Percentiles rank a stretch among this genome's conserved stretches.
Evolutionary conservation across 2,329 filamentous ascomycete species (phyloP).

Genomic region (Aspergillus terreus): DNA sequence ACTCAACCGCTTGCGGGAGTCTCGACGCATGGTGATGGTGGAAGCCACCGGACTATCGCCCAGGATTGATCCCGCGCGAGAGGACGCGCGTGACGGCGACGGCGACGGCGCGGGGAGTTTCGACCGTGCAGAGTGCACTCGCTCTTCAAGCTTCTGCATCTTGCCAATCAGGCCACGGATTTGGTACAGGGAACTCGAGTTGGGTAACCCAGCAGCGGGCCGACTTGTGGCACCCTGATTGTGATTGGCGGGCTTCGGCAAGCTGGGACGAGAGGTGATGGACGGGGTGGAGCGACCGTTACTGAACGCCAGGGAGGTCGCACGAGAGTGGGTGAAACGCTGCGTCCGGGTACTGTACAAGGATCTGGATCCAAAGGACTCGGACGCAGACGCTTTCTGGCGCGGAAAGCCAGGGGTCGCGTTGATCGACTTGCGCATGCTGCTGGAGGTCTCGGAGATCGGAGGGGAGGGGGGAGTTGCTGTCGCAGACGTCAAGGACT

Average conservation of each 20-base stretch:
- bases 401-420: constrained; percentile 48
- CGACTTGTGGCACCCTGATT: constrained; percentile 41
- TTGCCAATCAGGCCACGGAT: constrained; percentile 92
- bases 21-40: constrained; percentile 53
- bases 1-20: constrained; percentile 39
- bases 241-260: constrained; percentile 19
- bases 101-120: constrained; percentile 78
- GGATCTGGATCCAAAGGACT: constrained; percentile 54
- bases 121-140: constrained; percentile 86
- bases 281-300: constrained; percentile 47
- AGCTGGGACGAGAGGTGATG: constrained; percentile 34
- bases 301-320: constrained; percentile 57
- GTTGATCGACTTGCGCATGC: constrained; percentile 52
- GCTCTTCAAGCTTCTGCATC: constrained; percentile 93
- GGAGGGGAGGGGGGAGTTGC: constrained; percentile 90
- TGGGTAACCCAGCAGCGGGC: constrained; percentile 49
- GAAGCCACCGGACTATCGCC: constrained; percentile 49
- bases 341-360: constrained; percentile 42
- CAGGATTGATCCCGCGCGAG: constrained; percentile 55
- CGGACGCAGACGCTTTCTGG: constrained; percentile 43
- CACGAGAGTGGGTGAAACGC: constrained; percentile 49
- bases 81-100: constrained; percentile 78
- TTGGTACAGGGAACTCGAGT: constrained; percentile 76
- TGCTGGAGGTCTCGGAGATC: constrained; percentile 77
- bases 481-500: constrained; percentile 62